Base-by-base conservation (phyloP, 495 filamentous ascomycete species). In the Parmelia sp. region DNA sequence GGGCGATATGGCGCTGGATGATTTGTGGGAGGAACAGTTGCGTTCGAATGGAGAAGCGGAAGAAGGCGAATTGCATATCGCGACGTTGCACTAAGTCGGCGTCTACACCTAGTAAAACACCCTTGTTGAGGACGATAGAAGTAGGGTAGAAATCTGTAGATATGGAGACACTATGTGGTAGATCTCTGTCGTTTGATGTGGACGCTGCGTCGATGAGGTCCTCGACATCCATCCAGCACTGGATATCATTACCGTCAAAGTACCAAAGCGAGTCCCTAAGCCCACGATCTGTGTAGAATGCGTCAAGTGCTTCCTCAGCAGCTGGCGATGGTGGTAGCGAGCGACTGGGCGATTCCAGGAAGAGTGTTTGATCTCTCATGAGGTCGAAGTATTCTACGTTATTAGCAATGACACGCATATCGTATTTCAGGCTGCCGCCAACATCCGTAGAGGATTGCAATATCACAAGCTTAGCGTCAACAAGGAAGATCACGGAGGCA, bases 391-490 rank as follows among this genome's bases (percentile, higher is more conserved):
- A 97, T 70, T 99, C 95, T 25, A 97, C 92, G 69, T 93, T 93
- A 66, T 96, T 90, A 10, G 92, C 91, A 69, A 99, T 86, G 39
- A 97, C 87, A 17, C 91, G 88, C 95, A 99, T 97, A 70, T 99
- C 94, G 71, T 97, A 99, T 78, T 96, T 96, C 47, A 96, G 77
- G 65, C 88, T 88, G 3, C 89, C 89, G 25, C 84, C 83, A 44
- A 89, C 86, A 51, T 84, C 88, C 10, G 86, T 79, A 3, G 89
- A 91, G 6, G 95, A 94, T 66, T 96, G 91, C 35, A 99, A 79
- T 21, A 97, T 79, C 25, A 97, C 95, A 25, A 99, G 81, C 68
- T 97, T 99, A 23, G 91, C 95, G 72, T 97, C 95, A 10, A 97
- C 92, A 36, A 97, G 79, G 65, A 99, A 96, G 39, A 99, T 75